These are phyloP conservation scores for Clavispora carvajalis DNA, from an alignment of 805 yeast genomes.

Conservation along the genomic window DNA sequence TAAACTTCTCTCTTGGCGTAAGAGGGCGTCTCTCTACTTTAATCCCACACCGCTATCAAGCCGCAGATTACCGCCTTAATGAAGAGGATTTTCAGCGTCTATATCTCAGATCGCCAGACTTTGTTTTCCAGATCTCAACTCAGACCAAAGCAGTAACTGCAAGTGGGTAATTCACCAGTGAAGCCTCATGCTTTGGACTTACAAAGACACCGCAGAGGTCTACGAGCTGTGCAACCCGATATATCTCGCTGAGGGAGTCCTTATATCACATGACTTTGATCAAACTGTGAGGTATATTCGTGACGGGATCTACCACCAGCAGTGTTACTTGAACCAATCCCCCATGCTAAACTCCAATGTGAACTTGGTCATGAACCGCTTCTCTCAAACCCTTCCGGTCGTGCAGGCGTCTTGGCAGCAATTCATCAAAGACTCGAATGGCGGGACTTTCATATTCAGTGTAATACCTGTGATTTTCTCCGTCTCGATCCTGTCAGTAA, in stretches of 20 bases:
- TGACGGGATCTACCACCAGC: constrained; percentile 24
- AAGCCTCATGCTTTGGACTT: constrained; percentile 38
- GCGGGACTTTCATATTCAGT: constrained; percentile 48
- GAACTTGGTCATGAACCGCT: constrained; percentile 25
- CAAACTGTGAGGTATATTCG: constrained; percentile 19
- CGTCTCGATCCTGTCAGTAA: constrained; percentile 58
- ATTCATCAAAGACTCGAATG: constrained; percentile 28
- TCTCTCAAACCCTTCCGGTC: constrained; percentile 35
- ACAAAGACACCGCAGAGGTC: constrained; percentile 13
- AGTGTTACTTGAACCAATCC: constrained; percentile 24
- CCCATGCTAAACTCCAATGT: constrained; percentile 38
- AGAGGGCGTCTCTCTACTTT: too few relatives aligned
- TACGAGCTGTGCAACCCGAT: constrained; percentile 31
- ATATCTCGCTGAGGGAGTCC: constrained; percentile 27
- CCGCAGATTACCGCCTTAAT: too few relatives aligned
- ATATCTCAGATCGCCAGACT: too few relatives aligned
- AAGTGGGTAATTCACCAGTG: too few relatives aligned
- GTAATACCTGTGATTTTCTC: constrained; percentile 60
- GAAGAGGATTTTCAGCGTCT: too few relatives aligned
- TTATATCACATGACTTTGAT: constrained; percentile 23
- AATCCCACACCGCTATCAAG: too few relatives aligned
- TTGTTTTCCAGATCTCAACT: too few relatives aligned
- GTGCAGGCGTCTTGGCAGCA: constrained; percentile 45
- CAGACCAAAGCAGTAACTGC: too few relatives aligned
- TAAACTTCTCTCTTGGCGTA: too few relatives aligned